Base-by-base conservation (phyloP, 2,329 filamentous ascomycete genomes). In the Mycosphaerelloides madeirae region DNA sequence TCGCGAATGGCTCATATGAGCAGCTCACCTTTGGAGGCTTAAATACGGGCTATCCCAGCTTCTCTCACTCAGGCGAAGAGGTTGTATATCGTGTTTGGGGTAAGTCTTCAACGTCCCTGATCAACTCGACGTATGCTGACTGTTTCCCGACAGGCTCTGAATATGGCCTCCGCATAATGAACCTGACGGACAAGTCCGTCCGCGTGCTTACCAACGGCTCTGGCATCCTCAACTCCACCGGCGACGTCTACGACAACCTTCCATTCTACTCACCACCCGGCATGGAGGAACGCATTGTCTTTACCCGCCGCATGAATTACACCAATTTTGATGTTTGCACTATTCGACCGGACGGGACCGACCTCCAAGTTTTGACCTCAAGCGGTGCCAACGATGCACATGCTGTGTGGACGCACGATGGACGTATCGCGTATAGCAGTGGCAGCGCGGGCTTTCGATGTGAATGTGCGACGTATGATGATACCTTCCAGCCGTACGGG, bases 301-400 rank as follows among this genome's bases (percentile, higher is more conserved):
- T 52, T 42, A 52, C 46, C 1, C 29, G 49, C 3, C 28, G 46
- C 4, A 42, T 42, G 20, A 48, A 46, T 28, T 38, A 41, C n/a
- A 43, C 45, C 2, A 44, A 46, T 19, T 52, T 43, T 28, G 45
- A 52, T 9, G 39, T 52, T 38, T 49, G 37, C 39, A 49, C 46
- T 1, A 49, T 52, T 3, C 20, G 22, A 2, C 40, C 49, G n/a
- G 42, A 52, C 22, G 49, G 45, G 2, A 40, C 45, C 11, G 49
- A 48, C n/a, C 20, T 44, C n/a, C 36, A 43, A n/a, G 34, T 39
- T 12, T 33, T 52, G 35, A 49, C 49, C 3, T 29, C 38, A 2
- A 46, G 41, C 22, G 43, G 36, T 1, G 45, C 49, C 2, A 49
- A 48, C 18, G 49, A 52, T 39, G 49, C 38, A 4, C 49, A 52